Base-by-base conservation (phyloP, 345 rosid genomes). In the Alliaria petiolata region DNA sequence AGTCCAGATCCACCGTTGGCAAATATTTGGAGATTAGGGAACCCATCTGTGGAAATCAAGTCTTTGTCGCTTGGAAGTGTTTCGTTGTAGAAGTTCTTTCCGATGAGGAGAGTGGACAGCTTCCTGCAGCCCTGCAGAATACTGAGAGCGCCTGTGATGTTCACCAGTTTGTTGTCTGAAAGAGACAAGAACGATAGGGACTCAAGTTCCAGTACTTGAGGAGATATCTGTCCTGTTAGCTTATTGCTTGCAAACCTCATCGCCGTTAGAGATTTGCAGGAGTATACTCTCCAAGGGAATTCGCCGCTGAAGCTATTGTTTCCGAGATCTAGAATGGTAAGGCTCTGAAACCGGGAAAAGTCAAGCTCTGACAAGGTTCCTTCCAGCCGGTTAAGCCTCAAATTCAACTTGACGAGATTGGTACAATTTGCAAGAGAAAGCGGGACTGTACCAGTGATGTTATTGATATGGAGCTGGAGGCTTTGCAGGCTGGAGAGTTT, bases 271-370 rank as follows among this genome's bases (percentile, higher is more conserved):
- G 85, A 72, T 46, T 75, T 85, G 83, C 96, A 89, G 19, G 84
- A 81, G 78, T 67, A 85, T 62, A 92, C 84, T 68, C 69, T 89
- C 10, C 13, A n/a, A n/a, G 95, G 96, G 74, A 92, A 52, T 61
- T 58, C 76, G 69, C 98, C 96, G 4, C 74, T 79, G 66, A 92
- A 92, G 65, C 75, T 79, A 67, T 91, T 91, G 80, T 86, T 82
- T 10, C 98, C 92, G 8, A 92, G 96, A 69, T 92, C 98, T 20
- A 92, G 87, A 52, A 78, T 76, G 51, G 74, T 77, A 43, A 89
- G 92, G 22, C 70, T 59, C 53, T 5, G 57, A 12, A 92, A 75
- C 4, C 58, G 68, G 26, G 97, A 84, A 87, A 92, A 88, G 57
- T 92, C 75, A 9, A 85, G 80, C 55, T 62, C 75, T 2, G 92